Conservation (phyloP, 2,329 filamentous ascomycete genomes). For the Cryphonectria nitschkei region DNA sequence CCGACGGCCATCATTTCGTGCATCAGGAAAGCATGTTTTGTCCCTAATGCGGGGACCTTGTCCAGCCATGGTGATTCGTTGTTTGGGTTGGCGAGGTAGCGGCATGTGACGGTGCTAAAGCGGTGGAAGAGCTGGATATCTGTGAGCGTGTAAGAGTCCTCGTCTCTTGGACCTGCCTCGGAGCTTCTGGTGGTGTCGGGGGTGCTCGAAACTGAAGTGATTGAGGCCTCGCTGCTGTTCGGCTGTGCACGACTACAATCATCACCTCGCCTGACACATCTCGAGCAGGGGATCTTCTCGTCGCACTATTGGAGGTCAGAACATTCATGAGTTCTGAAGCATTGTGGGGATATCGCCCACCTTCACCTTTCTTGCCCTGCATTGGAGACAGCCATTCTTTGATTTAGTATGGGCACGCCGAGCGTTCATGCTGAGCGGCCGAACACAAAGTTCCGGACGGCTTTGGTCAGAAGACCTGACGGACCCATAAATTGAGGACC, state of each 20-base stretch:
- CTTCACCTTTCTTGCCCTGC: conserved; percentile 25
- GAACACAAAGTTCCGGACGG: neutral
- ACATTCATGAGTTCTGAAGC: neutral
- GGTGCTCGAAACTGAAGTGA: neutral
- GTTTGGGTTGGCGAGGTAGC: conserved; percentile 30
- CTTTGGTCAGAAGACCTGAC: conserved; percentile 9
- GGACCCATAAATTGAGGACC: neutral
- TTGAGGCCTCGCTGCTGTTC: neutral
- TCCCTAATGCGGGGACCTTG: conserved; percentile 31
- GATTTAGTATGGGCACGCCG: conserved; percentile 28
- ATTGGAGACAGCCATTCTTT: conserved; percentile 25
- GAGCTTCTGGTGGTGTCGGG: neutral
- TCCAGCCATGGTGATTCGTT: conserved; percentile 31
- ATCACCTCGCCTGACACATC: conserved; percentile 33
- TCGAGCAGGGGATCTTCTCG: conserved; percentile 34
- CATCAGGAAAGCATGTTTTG: conserved; percentile 32
- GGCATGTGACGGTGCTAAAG: conserved; percentile 30
- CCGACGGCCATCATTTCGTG: conserved; percentile 34
- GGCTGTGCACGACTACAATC: conserved; percentile 32
- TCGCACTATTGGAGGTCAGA: conserved; percentile 32
- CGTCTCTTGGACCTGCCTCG: conserved; percentile 6
- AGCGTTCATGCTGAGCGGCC: conserved; percentile 15
- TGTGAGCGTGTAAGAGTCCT: conserved; percentile 27
- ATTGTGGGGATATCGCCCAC: neutral
- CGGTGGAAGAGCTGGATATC: conserved; percentile 35